phyloP scores from a whole-genome alignment of 129 eudicot species.

The Heracleum sosnowskyi region DNA sequence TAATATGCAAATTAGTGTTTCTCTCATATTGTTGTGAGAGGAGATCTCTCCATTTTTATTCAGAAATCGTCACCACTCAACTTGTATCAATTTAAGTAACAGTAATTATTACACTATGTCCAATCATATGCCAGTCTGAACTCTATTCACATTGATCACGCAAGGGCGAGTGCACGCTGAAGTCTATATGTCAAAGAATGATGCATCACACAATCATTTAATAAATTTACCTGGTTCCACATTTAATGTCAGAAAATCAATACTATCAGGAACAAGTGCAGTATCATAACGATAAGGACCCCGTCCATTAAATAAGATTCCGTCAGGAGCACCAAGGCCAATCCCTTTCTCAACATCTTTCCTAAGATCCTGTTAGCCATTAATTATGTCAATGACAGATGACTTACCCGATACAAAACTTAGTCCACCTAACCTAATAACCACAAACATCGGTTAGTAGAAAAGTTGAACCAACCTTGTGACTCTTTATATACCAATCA shows the following conservation, averaged over 20 bases:
- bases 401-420: background rate
- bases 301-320: slow-evolving; percentile 71
- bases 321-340: slow-evolving; percentile 83
- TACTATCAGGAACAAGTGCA: slow-evolving; percentile 50
- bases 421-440: background rate
- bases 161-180: background rate
- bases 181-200: background rate
- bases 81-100: background rate
- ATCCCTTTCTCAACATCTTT: slow-evolving; percentile 57
- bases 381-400: slow-evolving; percentile 22
- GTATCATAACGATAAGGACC: slow-evolving; percentile 84
- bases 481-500: slow-evolving; percentile 86
- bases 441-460: background rate
- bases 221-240: slow-evolving; percentile 74
- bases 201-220: background rate
- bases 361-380: slow-evolving; percentile 66
- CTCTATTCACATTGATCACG: background rate
- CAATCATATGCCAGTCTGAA: background rate
- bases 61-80: background rate
- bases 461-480: slow-evolving; percentile 50
- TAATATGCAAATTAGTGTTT: background rate
- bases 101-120: background rate
- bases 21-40: background rate
- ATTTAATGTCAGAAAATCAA: slow-evolving; percentile 50
- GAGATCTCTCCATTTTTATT: background rate